phyloP scores from a whole-genome alignment of 345 rosid species.

The Citropsis articulata region DNA sequence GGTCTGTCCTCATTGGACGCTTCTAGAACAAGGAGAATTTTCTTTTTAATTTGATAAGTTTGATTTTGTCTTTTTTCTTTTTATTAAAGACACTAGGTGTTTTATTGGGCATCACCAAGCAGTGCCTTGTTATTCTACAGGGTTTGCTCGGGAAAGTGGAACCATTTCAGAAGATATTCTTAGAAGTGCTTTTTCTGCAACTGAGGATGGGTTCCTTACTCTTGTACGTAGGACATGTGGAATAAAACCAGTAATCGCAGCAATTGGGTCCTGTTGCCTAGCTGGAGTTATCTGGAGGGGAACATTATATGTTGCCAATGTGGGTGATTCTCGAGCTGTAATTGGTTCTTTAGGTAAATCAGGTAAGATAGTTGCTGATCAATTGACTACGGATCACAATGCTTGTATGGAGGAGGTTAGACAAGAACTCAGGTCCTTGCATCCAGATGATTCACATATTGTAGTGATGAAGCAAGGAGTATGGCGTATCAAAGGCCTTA shows the following conservation, averaged over 20 bases:
- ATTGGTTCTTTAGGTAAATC: conserved; percentile 58
- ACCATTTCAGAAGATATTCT: conserved; percentile 68
- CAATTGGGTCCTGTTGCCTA: conserved; percentile 89
- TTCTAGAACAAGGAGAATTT: neutral
- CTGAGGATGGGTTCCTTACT: conserved; percentile 90
- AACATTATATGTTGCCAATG: conserved; percentile 72
- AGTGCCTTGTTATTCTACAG: conserved; percentile 33
- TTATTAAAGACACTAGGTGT: neutral
- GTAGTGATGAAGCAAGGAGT: conserved; percentile 83
- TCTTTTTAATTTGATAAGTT: neutral
- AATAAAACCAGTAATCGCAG: conserved; percentile 79
- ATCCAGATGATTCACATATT: conserved; percentile 82
- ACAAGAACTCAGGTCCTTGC: conserved; percentile 76
- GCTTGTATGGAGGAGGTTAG: conserved; percentile 89
- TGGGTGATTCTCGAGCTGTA: conserved; percentile 97
- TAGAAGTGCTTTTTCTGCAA: conserved; percentile 64
- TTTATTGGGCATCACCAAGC: neutral
- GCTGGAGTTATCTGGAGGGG: conserved; percentile 89
- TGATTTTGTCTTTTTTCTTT: neutral
- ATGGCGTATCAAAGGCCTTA: conserved; percentile 99
- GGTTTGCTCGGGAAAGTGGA: conserved; percentile 55
- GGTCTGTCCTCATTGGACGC: neutral
- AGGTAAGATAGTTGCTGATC: conserved; percentile 78
- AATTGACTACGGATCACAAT: conserved; percentile 81
- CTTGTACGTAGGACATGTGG: conserved; percentile 67